Conservation (phyloP, 805 yeast genomes). For the Candida nanaspora region DNA sequence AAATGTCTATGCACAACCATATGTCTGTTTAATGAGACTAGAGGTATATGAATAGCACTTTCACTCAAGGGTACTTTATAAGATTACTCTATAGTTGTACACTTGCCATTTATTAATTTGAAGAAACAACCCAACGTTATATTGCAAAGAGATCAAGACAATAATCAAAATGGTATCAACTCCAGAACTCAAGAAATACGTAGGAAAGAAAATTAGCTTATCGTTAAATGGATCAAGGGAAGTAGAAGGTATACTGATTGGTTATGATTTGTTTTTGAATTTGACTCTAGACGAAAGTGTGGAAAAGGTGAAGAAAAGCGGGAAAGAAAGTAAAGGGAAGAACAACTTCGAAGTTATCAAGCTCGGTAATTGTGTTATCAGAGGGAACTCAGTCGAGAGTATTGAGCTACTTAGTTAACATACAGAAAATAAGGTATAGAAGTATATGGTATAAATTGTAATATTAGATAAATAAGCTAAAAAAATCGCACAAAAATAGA, state of each 20-base stretch:
- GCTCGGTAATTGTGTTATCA: constrained; percentile 33
- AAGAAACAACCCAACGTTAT: too few species aligned
- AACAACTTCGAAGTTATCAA: constrained; percentile 6
- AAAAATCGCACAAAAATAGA: too few species aligned
- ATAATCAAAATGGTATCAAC: constrained; percentile 23
- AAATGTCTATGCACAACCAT: too few species aligned
- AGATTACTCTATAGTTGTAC: too few species aligned
- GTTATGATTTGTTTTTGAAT: constrained; percentile 60
- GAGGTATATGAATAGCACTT: too few species aligned
- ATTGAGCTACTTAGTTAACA: constrained; percentile 30
- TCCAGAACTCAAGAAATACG: constrained; percentile 45
- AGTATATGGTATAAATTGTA: not conserved
- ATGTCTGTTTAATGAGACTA: too few species aligned
- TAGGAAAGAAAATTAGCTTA: constrained; percentile 68
- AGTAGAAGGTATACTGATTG: constrained; percentile 75
- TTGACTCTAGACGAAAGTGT: constrained; percentile 24
- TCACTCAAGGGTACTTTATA: too few species aligned
- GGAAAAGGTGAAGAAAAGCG: constrained; percentile 6
- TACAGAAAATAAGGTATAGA: too few species aligned
- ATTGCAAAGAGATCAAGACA: too few species aligned
- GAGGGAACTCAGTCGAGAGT: constrained; percentile 48
- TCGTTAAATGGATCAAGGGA: constrained; percentile 74
- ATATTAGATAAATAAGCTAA: not conserved
- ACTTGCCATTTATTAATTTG: too few species aligned
- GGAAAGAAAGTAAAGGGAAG: constrained; percentile 3